Base-by-base conservation (phyloP, 2,329 filamentous ascomycete genomes). In the Colletotrichum agaves region DNA sequence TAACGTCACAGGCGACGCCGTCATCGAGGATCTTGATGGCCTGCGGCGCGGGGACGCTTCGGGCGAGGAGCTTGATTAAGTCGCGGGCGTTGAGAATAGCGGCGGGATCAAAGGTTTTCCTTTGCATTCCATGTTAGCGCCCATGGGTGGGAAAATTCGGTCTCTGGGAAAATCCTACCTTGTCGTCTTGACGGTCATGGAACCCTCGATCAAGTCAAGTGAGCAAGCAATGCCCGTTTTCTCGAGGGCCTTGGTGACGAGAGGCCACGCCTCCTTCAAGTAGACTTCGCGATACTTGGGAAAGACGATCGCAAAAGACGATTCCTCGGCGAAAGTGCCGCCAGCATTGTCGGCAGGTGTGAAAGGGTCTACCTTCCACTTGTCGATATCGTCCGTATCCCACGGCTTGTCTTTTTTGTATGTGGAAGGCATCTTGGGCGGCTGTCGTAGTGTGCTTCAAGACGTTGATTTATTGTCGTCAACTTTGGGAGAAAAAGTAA, bases 211-310 rank as follows among this genome's bases (percentile, higher is more conserved):
- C 78, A 99, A 85, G 83, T 99, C 95, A 27, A 99, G 88, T 8
- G 92, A 94, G 77, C 95, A 98, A 47, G 92, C 93, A 52, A 99
- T 93, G 72, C 94, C 94, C 63, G 87, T 84, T 80, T 96, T 97
- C 75, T 97, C 93, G 68, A 99, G 89, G 0, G 93, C 86, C 74
- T 91, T 91, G 31, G 94, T 98, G 67, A 99, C 89, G 50, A 97
- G 87, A 3, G 95, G 93, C 96, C 96, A 99, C 74, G 91, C 91
- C 77, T 97, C 93, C 76, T 93, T 94, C 63, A 99, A 84, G 76
- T 98, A 98, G 56, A 93, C 87, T 85, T 99, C 96, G 75, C 96
- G 91, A 80, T 99, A 99, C 81, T 97, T 97, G 71, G 96, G 96
- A 77, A 98, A 98, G 6, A 98, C 84, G 0, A 89, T 91, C 72